Percentiles rank a stretch among this genome's conserved stretches.
phyloP scores from a whole-genome alignment of 768 basidiomycete genomes.

The Tricholoma matsutake region DNA sequence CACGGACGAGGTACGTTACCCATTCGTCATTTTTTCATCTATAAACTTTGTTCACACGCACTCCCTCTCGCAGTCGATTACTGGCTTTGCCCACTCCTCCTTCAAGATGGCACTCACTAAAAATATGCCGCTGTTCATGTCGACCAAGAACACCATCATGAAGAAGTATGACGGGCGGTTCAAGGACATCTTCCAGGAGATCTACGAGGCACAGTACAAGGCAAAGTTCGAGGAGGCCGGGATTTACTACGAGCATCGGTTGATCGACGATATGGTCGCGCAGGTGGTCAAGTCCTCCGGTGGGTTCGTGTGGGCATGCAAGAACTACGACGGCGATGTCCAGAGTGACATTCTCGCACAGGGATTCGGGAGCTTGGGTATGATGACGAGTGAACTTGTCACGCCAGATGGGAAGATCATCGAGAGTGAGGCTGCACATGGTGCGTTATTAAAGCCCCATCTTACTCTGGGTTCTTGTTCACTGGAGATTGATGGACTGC shows the following conservation, averaged over 20 bases:
- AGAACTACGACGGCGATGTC: slow-evolving; percentile 84
- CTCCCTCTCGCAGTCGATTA: slow-evolving; percentile 61
- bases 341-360: slow-evolving; percentile 95
- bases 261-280: slow-evolving; percentile 98
- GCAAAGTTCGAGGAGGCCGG: slow-evolving; percentile 61
- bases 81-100: slow-evolving; percentile 93
- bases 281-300: slow-evolving; percentile 96
- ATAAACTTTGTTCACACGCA: background rate
- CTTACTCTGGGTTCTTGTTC: background rate
- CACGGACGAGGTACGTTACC: slow-evolving; percentile 73
- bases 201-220: slow-evolving; percentile 83
- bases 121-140: slow-evolving; percentile 88
- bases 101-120: slow-evolving; percentile 93
- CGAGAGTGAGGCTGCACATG: slow-evolving; percentile 97
- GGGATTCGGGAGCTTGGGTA: slow-evolving; percentile 93
- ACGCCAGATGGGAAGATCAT: slow-evolving; percentile 92
- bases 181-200: slow-evolving; percentile 99
- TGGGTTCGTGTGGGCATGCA: slow-evolving; percentile 78
- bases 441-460: slow-evolving; percentile 28
- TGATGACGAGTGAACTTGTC: slow-evolving; percentile 97
- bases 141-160: slow-evolving; percentile 96
- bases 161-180: slow-evolving; percentile 99
- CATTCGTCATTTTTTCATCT: background rate
- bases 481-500: background rate
- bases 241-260: slow-evolving; percentile 93